Conservation (phyloP, 2,329 filamentous ascomycete genomes). For the Penicillium aurantiogriseum region DNA sequence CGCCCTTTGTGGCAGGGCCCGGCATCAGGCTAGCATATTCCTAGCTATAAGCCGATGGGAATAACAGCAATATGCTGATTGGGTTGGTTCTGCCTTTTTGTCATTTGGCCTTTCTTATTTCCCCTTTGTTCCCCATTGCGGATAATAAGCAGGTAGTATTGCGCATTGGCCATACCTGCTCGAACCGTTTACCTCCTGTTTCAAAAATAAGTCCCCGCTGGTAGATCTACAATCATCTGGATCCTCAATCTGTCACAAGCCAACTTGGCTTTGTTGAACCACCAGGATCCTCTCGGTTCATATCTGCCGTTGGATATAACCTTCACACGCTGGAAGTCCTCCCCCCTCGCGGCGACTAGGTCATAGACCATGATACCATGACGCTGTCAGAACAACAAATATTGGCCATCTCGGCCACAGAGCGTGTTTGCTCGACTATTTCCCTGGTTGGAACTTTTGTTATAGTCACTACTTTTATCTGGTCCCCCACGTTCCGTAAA, state of each 20-base stretch:
- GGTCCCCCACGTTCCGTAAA: slow-evolving; percentile 71
- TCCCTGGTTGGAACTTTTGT: slow-evolving; percentile 70
- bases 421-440: slow-evolving; percentile 67
- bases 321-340: background rate
- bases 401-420: slow-evolving; percentile 59
- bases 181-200: background rate
- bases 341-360: background rate
- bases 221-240: background rate
- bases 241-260: background rate
- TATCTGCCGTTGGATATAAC: slow-evolving; percentile 6
- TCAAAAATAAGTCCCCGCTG: background rate
- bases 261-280: background rate
- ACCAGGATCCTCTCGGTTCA: background rate
- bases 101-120: background rate
- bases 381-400: slow-evolving; percentile 41
- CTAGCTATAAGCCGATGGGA: background rate
- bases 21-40: background rate
- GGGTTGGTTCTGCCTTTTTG: background rate
- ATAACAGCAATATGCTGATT: background rate
- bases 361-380: slow-evolving; percentile 25
- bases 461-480: slow-evolving; percentile 68
- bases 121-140: background rate
- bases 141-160: slow-evolving; percentile 6
- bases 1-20: background rate
- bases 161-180: background rate